Percentiles rank a stretch among this genome's conserved stretches.
Conservation (phyloP, 2,329 filamentous ascomycete species). For the Phaeophleospora eucalypticola region DNA sequence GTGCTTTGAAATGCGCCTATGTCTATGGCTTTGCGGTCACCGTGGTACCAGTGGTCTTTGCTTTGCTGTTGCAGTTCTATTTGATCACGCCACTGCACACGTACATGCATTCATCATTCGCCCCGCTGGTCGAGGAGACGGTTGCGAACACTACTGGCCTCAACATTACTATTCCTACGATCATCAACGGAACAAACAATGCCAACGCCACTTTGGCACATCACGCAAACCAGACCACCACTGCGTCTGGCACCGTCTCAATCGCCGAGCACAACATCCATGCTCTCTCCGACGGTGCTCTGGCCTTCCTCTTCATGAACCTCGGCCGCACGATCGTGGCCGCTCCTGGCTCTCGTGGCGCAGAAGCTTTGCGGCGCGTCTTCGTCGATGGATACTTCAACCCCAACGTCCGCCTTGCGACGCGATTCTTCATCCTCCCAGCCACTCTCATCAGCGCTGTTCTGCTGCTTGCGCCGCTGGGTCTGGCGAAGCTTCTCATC, state of each 20-base stretch:
- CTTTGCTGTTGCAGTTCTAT: slow-evolving; percentile 81
- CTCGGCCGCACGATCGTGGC: slow-evolving; percentile 68
- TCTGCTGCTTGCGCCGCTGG: slow-evolving; percentile 63
- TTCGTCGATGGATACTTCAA: slow-evolving; percentile 67
- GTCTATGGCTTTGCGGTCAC: slow-evolving; percentile 70
- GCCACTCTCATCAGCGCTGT: slow-evolving; percentile 57
- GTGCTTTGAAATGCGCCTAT: slow-evolving; percentile 60
- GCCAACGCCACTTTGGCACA: background rate
- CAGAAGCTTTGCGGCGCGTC: slow-evolving; percentile 68
- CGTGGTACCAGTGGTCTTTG: slow-evolving; percentile 76
- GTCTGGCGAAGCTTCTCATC: slow-evolving; percentile 53
- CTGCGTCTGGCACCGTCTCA: slow-evolving; percentile 3
- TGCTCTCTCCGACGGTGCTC: slow-evolving; percentile 87
- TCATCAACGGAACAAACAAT: background rate
- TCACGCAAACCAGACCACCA: slow-evolving; percentile 1
- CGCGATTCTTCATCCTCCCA: slow-evolving; percentile 81
- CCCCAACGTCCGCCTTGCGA: slow-evolving; percentile 75
- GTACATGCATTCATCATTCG: slow-evolving; percentile 49
- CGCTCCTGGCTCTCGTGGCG: slow-evolving; percentile 65
- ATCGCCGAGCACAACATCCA: slow-evolving; percentile 66
- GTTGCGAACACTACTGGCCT: background rate
- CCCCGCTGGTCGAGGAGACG: slow-evolving; percentile 17
- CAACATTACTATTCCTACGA: background rate
- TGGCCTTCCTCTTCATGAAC: slow-evolving; percentile 86
- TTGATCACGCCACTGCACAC: slow-evolving; percentile 82